These are phyloP conservation scores for Xylaria palmicola DNA, from an alignment of 495 filamentous ascomycete species.

Conservation along the genomic window DNA sequence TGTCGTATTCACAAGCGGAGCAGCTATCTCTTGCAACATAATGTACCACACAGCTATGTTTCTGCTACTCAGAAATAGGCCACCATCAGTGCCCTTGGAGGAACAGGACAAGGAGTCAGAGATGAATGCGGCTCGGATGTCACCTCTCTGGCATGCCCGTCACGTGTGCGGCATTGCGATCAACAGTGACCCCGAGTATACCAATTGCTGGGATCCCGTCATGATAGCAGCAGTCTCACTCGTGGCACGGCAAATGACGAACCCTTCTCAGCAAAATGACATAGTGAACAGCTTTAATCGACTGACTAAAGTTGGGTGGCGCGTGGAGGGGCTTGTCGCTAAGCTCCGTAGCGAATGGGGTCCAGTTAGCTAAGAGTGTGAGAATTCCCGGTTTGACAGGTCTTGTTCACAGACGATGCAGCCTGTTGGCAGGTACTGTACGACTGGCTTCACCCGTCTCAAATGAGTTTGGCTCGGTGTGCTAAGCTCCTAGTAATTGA, in stretches of 20 bases:
- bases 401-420: no score
- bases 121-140: constrained; percentile 1
- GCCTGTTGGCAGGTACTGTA: no score
- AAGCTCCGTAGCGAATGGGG: constrained; percentile 19
- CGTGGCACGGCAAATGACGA: constrained; percentile 10
- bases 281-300: constrained; percentile 7
- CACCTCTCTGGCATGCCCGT: constrained; percentile 17
- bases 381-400: no score
- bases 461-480: no score
- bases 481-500: no score
- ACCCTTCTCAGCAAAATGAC: constrained; percentile 12
- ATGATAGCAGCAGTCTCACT: constrained; percentile 21
- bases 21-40: constrained; percentile 40
- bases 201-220: constrained; percentile 21
- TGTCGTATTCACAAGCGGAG: constrained; percentile 41
- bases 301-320: constrained; percentile 18
- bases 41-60: constrained; percentile 47
- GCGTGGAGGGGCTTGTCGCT: constrained; percentile 15
- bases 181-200: constrained; percentile 19
- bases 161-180: constrained; percentile 22
- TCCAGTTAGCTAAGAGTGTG: not conserved
- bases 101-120: not conserved
- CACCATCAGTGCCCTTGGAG: constrained; percentile 16
- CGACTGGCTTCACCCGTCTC: no score
- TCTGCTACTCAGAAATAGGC: constrained; percentile 37